Evolutionary conservation across 2,329 filamentous ascomycete species (phyloP).

Genomic region (Septoria petroselini): DNA sequence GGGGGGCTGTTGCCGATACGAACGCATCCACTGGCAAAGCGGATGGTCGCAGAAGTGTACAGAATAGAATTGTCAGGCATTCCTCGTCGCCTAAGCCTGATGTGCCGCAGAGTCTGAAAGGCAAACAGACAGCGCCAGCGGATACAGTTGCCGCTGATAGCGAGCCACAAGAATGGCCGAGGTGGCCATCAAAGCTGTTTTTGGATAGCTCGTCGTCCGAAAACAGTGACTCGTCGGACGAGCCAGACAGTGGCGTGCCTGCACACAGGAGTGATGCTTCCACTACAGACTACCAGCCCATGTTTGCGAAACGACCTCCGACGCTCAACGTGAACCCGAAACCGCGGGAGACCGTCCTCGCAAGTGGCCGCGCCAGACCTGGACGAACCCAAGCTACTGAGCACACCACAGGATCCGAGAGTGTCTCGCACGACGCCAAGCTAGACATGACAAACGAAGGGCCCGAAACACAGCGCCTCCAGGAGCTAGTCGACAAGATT

Average conservation of each 20-base stretch:
- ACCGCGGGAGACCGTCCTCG: background rate
- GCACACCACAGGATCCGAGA: background rate
- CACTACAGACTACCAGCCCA: background rate
- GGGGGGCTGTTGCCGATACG: background rate
- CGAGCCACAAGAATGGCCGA: too few relatives aligned
- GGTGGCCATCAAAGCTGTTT: background rate
- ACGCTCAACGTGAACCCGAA: background rate
- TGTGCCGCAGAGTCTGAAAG: background rate
- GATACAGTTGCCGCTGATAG: background rate
- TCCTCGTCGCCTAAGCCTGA: background rate
- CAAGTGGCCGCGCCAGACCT: too few relatives aligned
- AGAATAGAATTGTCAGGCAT: background rate
- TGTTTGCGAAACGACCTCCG: background rate
- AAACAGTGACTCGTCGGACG: constrained; percentile 1
- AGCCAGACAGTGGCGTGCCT: background rate
- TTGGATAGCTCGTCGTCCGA: constrained; percentile 1
- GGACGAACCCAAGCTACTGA: background rate
- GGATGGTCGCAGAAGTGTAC: constrained; percentile 1
- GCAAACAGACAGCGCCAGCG: background rate
- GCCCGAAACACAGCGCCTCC: background rate
- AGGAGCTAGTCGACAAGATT: constrained; percentile 2
- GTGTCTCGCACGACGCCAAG: too few relatives aligned
- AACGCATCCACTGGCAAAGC: background rate
- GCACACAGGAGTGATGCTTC: background rate
- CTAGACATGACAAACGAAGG: background rate